Conservation (phyloP, 306 rosid species). For the Prunus kanzakura region DNA sequence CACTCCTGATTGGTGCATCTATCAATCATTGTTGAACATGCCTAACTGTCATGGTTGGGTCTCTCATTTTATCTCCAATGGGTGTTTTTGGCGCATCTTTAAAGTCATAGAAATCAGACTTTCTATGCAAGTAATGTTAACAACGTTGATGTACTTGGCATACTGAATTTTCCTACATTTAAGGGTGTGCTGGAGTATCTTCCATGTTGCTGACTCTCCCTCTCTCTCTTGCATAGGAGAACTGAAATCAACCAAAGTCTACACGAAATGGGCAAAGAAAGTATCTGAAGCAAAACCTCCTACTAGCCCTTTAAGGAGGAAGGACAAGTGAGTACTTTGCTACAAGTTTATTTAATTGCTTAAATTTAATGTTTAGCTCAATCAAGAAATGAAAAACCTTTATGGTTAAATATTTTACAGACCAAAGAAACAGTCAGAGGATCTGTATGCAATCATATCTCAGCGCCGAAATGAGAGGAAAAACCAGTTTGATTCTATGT, state of each 20-base stretch:
- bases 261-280: slow-evolving; percentile 69
- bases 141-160: not conserved
- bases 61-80: not conserved
- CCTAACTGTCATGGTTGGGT: not conserved
- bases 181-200: not conserved
- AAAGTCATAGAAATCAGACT: not conserved
- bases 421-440: slow-evolving; percentile 50
- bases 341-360: slow-evolving; percentile 3
- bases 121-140: not conserved
- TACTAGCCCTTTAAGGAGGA: slow-evolving; percentile 65
- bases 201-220: slow-evolving; percentile 2
- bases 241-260: slow-evolving; percentile 67
- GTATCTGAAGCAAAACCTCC: slow-evolving; percentile 80
- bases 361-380: not conserved
- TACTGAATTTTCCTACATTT: not conserved
- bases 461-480: slow-evolving; percentile 65
- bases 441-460: slow-evolving; percentile 60
- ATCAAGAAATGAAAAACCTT: not conserved
- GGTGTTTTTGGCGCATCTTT: not conserved
- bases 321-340: slow-evolving; percentile 48
- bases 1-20: not conserved
- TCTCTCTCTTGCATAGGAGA: slow-evolving; percentile 43
- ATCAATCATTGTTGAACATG: not conserved
- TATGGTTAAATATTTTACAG: slow-evolving; percentile 37
- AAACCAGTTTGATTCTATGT: slow-evolving; percentile 64